phyloP scores from a whole-genome alignment of 1,284 basidiomycete species.

The Malassezia furfur region DNA sequence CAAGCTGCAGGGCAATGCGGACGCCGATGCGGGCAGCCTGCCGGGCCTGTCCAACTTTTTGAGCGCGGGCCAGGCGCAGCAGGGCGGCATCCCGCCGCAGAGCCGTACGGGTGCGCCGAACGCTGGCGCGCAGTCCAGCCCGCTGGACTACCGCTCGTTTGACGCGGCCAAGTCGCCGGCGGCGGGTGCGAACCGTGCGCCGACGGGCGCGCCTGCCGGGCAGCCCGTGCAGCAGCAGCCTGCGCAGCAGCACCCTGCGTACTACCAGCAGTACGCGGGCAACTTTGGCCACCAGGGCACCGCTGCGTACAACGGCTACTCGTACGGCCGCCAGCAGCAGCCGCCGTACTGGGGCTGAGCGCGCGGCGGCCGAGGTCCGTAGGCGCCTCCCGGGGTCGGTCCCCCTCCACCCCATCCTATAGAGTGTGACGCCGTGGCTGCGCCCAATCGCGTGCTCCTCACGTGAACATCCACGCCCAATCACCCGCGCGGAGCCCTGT shows the following conservation, averaged over 20 bases:
- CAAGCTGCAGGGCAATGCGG: constrained; percentile 25
- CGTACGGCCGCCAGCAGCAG: constrained; percentile 36
- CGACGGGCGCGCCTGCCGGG: background rate
- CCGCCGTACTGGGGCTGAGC: constrained; percentile 36
- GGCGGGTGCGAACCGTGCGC: constrained; percentile 1
- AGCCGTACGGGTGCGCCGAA: constrained; percentile 20
- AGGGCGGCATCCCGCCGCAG: constrained; percentile 18
- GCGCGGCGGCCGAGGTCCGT: background rate
- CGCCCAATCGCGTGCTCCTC: background rate
- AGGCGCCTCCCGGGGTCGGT: background rate
- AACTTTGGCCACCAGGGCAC: constrained; percentile 38
- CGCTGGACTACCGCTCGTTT: constrained; percentile 17
- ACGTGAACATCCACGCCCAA: background rate
- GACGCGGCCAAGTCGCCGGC: constrained; percentile 14
- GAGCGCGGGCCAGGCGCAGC: constrained; percentile 24
- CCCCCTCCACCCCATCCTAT: constrained; percentile 1
- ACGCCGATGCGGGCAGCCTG: constrained; percentile 25
- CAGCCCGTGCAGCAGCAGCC: constrained; percentile 22
- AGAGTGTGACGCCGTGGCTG: background rate
- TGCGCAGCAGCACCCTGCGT: constrained; percentile 39
- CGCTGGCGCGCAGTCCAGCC: background rate
- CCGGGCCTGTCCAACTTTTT: constrained; percentile 34
- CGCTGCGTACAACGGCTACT: constrained; percentile 33
- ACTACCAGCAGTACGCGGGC: constrained; percentile 43
- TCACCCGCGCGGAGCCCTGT: background rate